Evolutionary conservation across 306 rosid genomes (phyloP), one percentile per base, ranked within the genome.

Genomic region (Morella rubra): DNA sequence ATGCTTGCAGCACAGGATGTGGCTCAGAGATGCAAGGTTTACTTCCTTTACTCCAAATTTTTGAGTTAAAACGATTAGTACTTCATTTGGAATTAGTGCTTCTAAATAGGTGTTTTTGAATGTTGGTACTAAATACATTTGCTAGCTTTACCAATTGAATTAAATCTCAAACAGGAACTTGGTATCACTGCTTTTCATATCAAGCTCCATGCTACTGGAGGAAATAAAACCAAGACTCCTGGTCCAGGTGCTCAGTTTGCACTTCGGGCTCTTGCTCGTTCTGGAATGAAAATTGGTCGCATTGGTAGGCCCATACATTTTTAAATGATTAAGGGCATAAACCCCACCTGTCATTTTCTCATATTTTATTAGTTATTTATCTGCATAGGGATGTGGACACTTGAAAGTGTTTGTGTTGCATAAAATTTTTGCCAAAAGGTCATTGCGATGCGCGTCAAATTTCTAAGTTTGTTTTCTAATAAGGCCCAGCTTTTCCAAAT

Each of bases 1-100:
- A 91, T 93, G 98, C 93, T 93, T 88, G 97, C 97, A 1, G 97
- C 98, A 0, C 98, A 90, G 40, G 98, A 93, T 83, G 97, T 93
- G 79, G 84, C 97, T 72, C 77, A 87, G 16, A 83, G 96, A 69
- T 90, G 96, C 94, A 93, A 91, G 96, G 96, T 93, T 10, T 40
- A 3, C 19, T 32, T 40, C 1, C 2, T 49, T 44, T 44, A 44
- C 27, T 49, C 70, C 6, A 7, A 11, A 20, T 19, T 32, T 5
- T 3, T 11, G 58, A 2, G 7, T 19, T 8, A 47, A 4, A 5
- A 16, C 37, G 51, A 8, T 22, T 15, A 61, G 13, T 40, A 65
- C 15, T 58, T 15, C n/a, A 37, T 60, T 42, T 78, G 15, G 8
- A 8, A 52, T 59, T 64, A 41, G 56, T 22, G 20, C 53, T 50